Base-by-base conservation (phyloP, 257 asterid species). In the Henckelia pumila region DNA sequence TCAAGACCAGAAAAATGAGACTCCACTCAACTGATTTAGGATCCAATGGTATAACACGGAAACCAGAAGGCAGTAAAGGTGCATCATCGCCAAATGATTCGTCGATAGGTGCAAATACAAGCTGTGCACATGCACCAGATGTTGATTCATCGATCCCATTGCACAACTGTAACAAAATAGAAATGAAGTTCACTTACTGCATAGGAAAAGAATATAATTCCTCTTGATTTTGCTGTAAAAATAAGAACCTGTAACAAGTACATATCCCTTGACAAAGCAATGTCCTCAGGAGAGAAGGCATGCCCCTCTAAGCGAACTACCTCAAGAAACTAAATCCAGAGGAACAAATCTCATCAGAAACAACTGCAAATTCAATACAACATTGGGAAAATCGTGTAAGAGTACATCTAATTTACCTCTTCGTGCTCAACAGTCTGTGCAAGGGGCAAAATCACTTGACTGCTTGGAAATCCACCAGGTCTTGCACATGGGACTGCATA, bases 11-110 rank as follows among this genome's bases (percentile, higher is more conserved):
- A 28, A 8, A 8, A 17, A 23, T 33, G 60, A 50, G 63, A 63
- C 59, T 72, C 30, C 71, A 79, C 92, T 52, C 71, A 81, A 94
- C 99, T 74, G 95, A 78, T 91, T 88, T 88, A 67, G 91, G 83
- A 62, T 85, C 97, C 77, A 94, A 71, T 2, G 97, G 96, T 57
- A 94, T 94, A 70, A 94, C 95, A 40, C 91, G 97, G 67, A 94
- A 94, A 14, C 99, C 99, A 40, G 97, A 91, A 10, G 97, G 89
- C 35, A 91, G 86, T 79, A 94, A 28, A 17, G 91, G 93, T 59
- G 96, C 97, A 67, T 94, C 99, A 25, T 94, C 97, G 13, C 96
- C 95, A 53, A 94, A 91, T 16, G 96, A 85, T 72, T 88, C 99
- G 52, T 91, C 96, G 14, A 94, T 91, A 1, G 99, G 95, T 37